A percentile compares a stretch with the other conserved stretches of the same genome.
phyloP scores from a whole-genome alignment of 164 flowering plant genomes.

The Annona squamosa region DNA sequence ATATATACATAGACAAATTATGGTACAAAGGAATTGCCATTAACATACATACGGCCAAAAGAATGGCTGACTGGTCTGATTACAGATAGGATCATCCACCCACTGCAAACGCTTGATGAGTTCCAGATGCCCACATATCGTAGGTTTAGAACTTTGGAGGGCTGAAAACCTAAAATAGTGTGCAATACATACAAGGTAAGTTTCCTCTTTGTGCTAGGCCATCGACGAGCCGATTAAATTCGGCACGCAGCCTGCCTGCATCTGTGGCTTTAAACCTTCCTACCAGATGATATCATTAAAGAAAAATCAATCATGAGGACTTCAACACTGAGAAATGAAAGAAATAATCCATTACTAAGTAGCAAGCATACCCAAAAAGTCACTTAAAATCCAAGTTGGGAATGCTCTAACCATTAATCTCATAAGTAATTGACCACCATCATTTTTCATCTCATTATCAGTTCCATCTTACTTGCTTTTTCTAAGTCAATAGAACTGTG shows the following conservation, averaged over 20 bases:
- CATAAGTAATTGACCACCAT: no score
- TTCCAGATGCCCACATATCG: neutral
- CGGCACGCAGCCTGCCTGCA: slow-evolving; percentile 84
- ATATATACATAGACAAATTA: neutral
- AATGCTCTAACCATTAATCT: neutral
- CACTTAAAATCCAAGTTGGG: neutral
- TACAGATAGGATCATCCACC: neutral
- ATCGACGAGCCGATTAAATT: slow-evolving; percentile 90
- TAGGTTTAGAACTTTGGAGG: neutral
- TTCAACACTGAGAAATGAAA: slow-evolving; percentile 2
- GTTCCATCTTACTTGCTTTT: no score
- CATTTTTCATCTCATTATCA: no score
- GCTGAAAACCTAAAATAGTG: neutral
- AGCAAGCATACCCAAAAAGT: neutral
- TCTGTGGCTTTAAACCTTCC: slow-evolving; percentile 99
- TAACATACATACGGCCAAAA: neutral
- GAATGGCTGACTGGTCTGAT: neutral
- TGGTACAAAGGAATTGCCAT: neutral
- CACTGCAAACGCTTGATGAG: neutral
- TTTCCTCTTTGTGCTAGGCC: slow-evolving; percentile 92
- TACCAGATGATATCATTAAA: slow-evolving; percentile 49
- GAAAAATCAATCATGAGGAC: neutral
- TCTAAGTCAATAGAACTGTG: no score
- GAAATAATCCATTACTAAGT: neutral
- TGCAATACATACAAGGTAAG: slow-evolving; percentile 55